A percentile compares a stretch with the other conserved stretches of the same genome.
Conservation (phyloP, 139 green algal species). For the Penium margaritaceum region DNA sequence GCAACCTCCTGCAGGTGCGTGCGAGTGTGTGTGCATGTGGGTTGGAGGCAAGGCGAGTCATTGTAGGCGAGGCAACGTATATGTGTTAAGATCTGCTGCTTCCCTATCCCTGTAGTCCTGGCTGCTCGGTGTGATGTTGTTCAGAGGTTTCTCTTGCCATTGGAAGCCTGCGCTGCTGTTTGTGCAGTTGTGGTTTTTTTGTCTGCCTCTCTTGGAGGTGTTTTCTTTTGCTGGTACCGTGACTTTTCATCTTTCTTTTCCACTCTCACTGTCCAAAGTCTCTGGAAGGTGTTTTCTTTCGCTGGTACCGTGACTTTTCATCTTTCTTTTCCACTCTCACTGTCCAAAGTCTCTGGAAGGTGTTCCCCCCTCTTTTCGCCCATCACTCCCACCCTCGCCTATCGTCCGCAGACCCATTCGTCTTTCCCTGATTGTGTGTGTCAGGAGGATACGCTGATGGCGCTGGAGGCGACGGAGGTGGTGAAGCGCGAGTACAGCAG, state of each 20-base stretch:
- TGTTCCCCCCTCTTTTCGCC: no score
- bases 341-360: no score
- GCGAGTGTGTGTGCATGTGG: not conserved
- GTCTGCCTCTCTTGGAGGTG: not conserved
- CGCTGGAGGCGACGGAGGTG: not conserved
- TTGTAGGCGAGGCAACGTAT: not conserved
- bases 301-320: not conserved
- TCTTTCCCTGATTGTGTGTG: not conserved
- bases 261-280: not conserved
- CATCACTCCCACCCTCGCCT: not conserved
- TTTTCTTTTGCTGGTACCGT: not conserved
- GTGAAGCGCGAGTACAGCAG: slow-evolving; percentile 6
- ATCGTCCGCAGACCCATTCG: not conserved
- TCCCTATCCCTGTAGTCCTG: no score
- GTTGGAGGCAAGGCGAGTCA: not conserved
- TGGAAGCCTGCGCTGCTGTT: not conserved
- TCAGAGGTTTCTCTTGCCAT: not conserved
- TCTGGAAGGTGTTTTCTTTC: not conserved
- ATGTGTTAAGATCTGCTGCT: no score
- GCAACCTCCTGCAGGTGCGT: slow-evolving; percentile 10
- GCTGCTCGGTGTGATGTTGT: no score
- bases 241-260: not conserved
- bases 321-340: no score
- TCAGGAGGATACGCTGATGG: not conserved
- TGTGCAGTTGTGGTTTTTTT: not conserved